Conservation (phyloP, 2,329 filamentous ascomycete species). For the Hypoxylon sp. region DNA sequence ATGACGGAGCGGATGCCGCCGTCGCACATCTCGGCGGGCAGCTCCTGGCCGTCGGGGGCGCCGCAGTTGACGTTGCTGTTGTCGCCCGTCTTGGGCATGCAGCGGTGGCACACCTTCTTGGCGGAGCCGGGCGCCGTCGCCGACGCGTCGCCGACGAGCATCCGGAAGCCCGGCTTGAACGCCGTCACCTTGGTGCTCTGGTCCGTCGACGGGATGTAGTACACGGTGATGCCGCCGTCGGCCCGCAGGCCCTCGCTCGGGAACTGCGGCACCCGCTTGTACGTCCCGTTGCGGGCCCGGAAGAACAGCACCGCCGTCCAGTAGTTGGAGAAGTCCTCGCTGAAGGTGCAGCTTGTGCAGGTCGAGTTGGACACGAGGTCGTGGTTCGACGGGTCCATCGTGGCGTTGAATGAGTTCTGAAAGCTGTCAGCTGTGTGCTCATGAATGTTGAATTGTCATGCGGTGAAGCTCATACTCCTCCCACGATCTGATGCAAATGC, state of each 20-base stretch:
- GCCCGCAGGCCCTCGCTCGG: slow-evolving; percentile 41
- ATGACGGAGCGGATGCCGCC: slow-evolving; percentile 59
- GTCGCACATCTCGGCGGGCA: slow-evolving; percentile 61
- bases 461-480: too few species aligned
- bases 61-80: slow-evolving; percentile 46
- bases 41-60: slow-evolving; percentile 53
- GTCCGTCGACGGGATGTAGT: slow-evolving; percentile 42
- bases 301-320: slow-evolving; percentile 44
- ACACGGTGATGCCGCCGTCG: slow-evolving; percentile 45
- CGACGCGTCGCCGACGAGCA: slow-evolving; percentile 54
- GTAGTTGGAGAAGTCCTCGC: slow-evolving; percentile 44
- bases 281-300: slow-evolving; percentile 43
- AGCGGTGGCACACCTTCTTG: slow-evolving; percentile 51
- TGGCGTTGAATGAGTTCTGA: slow-evolving; percentile 45
- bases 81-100: slow-evolving; percentile 42
- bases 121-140: slow-evolving; percentile 31
- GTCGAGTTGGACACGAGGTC: slow-evolving; percentile 39
- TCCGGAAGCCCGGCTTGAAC: slow-evolving; percentile 56
- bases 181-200: slow-evolving; percentile 51
- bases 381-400: slow-evolving; percentile 40
- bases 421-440: too few species aligned
- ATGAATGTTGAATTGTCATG: too few species aligned
- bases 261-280: slow-evolving; percentile 43
- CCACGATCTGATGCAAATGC: slow-evolving; percentile 46
- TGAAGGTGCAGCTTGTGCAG: slow-evolving; percentile 43